These are phyloP conservation scores for Carex arenaria DNA, from an alignment of 202 grass and related monocot species.

Conservation along the genomic window DNA sequence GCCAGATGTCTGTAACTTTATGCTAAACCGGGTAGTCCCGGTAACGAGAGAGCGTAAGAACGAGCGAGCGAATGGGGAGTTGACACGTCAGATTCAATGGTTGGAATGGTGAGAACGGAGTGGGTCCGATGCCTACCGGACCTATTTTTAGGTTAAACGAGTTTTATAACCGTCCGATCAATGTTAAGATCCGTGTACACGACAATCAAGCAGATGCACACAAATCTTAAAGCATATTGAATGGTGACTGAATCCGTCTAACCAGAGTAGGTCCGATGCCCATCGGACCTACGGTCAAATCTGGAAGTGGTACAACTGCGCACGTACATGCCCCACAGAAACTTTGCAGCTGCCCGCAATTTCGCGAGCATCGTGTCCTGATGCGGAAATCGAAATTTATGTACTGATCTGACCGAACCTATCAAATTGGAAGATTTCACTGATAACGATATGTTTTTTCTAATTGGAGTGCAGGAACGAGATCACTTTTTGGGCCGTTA, in stretches of 20 bases:
- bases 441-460: not conserved
- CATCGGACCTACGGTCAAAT: too few relatives aligned
- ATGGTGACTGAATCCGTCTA: too few relatives aligned
- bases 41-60: not conserved
- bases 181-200: too few relatives aligned
- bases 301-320: not conserved
- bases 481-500: too few relatives aligned
- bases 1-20: not conserved
- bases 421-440: not conserved
- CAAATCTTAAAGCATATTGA: too few relatives aligned
- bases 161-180: too few relatives aligned
- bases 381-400: not conserved
- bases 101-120: too few relatives aligned
- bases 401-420: not conserved
- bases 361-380: not conserved
- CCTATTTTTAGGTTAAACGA: too few relatives aligned
- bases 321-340: not conserved
- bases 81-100: not conserved
- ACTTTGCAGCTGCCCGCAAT: not conserved
- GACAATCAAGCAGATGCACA: too few relatives aligned
- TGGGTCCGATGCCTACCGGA: too few relatives aligned
- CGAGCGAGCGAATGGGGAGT: not conserved
- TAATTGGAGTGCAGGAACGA: too few relatives aligned
- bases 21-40: not conserved
- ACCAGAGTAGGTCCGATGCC: too few relatives aligned